These are phyloP conservation scores for Podosphaera aphanis DNA, from an alignment of 2,329 filamentous ascomycete species.

Conservation along the genomic window DNA sequence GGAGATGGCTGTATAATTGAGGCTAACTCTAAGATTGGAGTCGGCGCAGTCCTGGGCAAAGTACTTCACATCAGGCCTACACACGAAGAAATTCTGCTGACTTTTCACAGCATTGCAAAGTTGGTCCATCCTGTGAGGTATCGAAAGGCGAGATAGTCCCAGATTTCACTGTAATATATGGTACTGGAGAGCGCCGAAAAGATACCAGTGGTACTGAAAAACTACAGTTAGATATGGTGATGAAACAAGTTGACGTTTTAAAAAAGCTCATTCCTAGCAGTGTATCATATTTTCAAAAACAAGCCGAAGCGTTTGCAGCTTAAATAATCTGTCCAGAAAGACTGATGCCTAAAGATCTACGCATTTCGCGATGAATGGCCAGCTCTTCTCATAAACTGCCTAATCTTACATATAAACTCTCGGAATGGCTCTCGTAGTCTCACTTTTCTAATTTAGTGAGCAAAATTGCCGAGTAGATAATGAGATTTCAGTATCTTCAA, in stretches of 20 bases:
- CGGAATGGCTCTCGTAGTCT: too few relatives aligned
- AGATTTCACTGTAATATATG: slow-evolving; percentile 48
- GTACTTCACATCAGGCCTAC: slow-evolving; percentile 18
- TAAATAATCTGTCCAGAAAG: too few relatives aligned
- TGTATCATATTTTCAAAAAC: slow-evolving; percentile 13
- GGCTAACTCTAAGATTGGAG: slow-evolving; percentile 34
- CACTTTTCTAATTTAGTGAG: too few relatives aligned
- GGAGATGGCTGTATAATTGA: slow-evolving; percentile 35
- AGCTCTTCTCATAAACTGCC: too few relatives aligned
- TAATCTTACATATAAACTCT: too few relatives aligned
- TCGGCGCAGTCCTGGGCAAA: slow-evolving; percentile 37
- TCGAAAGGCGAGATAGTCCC: slow-evolving; percentile 32
- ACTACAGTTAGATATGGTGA: slow-evolving; percentile 36
- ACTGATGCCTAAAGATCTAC: too few relatives aligned
- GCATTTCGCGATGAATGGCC: too few relatives aligned
- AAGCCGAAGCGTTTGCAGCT: too few relatives aligned
- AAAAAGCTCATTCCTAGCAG: slow-evolving; percentile 43
- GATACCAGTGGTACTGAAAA: slow-evolving; percentile 39
- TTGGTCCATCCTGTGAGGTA: slow-evolving; percentile 40
- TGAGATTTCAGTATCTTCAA: too few relatives aligned
- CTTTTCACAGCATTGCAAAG: slow-evolving; percentile 37
- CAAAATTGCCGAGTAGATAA: too few relatives aligned
- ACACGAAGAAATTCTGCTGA: slow-evolving; percentile 1
- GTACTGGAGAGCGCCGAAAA: slow-evolving; percentile 31
- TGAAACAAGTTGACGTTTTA: slow-evolving; percentile 44